Percentiles rank a stretch among this genome's conserved stretches.
These are phyloP conservation scores for Sisymbrium altissimum DNA, from an alignment of 345 rosid genomes.

Conservation along the genomic window DNA sequence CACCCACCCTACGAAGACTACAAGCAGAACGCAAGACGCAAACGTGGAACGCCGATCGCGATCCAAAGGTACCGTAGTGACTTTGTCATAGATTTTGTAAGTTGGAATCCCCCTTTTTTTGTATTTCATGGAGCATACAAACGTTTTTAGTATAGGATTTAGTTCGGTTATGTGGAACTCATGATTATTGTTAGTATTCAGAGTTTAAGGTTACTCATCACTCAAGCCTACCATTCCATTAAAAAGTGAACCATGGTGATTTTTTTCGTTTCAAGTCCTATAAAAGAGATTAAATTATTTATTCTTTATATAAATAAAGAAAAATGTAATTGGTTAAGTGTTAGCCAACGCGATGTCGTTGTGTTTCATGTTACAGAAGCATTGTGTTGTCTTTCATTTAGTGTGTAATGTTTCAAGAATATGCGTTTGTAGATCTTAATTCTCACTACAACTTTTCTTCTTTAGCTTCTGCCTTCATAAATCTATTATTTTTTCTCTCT, in stretches of 20 bases:
- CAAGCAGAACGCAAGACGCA: slow-evolving; percentile 9
- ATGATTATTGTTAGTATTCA: slow-evolving; percentile 19
- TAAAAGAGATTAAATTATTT: not conserved
- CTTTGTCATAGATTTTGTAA: slow-evolving; percentile 22
- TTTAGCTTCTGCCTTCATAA: not conserved
- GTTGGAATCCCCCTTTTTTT: not conserved
- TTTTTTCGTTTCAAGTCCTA: not conserved
- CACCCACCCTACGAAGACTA: slow-evolving; percentile 24
- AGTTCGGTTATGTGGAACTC: slow-evolving; percentile 3
- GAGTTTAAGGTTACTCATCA: slow-evolving; percentile 16
- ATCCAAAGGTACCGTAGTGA: slow-evolving; percentile 9
- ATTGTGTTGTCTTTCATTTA: not conserved
- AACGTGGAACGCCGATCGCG: slow-evolving; percentile 21
- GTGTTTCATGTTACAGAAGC: not conserved
- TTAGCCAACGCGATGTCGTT: not conserved
- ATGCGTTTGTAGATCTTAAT: not conserved
- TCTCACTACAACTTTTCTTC: not conserved
- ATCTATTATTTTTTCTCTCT: not conserved
- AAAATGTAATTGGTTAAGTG: not conserved
- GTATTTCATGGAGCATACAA: slow-evolving; percentile 23
- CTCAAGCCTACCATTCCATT: not conserved
- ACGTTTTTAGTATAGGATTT: slow-evolving; percentile 18
- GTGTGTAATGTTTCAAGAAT: not conserved
- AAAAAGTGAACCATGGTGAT: not conserved
- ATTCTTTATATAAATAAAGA: not conserved